Percentiles rank a stretch among this genome's conserved stretches.
phyloP scores from a whole-genome alignment of 768 basidiomycete species.

The Pseudohyphozyma bogoriensis region DNA sequence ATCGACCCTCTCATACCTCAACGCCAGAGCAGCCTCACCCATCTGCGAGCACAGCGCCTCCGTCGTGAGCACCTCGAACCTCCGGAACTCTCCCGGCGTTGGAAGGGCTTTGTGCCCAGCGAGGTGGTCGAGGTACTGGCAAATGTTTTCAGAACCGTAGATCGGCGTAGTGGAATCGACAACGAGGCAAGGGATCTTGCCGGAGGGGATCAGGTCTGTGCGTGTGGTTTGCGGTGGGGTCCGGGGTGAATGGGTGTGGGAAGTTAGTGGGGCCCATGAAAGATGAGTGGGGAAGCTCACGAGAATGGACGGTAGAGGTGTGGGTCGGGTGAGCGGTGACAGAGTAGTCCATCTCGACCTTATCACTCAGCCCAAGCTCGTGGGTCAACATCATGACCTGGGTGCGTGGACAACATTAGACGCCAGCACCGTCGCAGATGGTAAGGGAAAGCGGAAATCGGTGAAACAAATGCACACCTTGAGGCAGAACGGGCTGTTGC shows the following conservation, averaged over 20 bases:
- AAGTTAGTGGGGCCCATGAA: neutral
- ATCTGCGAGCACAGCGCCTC: slow-evolving; percentile 6
- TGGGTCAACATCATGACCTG: slow-evolving; percentile 13
- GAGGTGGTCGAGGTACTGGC: slow-evolving; percentile 7
- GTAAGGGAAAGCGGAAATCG: neutral
- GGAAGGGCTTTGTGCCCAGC: slow-evolving; percentile 1
- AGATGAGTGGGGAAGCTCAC: too few relatives aligned
- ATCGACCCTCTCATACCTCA: slow-evolving; percentile 16
- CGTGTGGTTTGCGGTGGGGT: neutral
- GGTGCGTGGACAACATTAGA: too few relatives aligned
- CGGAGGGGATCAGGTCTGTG: slow-evolving; percentile 6
- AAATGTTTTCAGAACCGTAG: slow-evolving; percentile 10
- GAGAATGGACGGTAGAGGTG: too few relatives aligned
- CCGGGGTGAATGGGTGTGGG: neutral
- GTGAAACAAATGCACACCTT: neutral
- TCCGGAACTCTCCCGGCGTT: neutral
- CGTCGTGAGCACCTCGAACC: slow-evolving; percentile 12
- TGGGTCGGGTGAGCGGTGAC: slow-evolving; percentile 12
- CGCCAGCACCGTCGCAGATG: neutral
- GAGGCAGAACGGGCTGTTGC: slow-evolving; percentile 16
- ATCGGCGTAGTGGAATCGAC: neutral
- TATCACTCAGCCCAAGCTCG: slow-evolving; percentile 3
- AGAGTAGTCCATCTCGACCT: slow-evolving; percentile 8
- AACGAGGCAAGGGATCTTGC: slow-evolving; percentile 17
- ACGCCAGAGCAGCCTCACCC: slow-evolving; percentile 4